phyloP scores from a whole-genome alignment of 2,329 filamentous ascomycete genomes.

The Arthrobotrys sinensis region DNA sequence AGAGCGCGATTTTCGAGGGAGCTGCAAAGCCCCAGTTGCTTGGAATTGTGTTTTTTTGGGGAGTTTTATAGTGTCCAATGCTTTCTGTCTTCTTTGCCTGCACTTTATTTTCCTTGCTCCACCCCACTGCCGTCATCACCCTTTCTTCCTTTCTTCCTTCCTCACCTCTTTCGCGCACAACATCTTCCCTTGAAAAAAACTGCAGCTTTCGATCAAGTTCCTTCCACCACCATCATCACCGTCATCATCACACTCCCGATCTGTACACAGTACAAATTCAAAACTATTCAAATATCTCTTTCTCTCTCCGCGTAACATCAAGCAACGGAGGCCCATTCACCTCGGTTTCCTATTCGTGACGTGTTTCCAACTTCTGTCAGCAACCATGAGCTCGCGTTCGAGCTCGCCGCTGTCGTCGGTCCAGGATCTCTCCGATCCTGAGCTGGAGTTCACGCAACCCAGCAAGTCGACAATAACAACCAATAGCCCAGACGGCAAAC shows the following conservation, averaged over 20 bases:
- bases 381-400: slow-evolving; percentile 57
- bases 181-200: slow-evolving; percentile 1
- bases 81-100: slow-evolving; percentile 51
- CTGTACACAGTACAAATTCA: slow-evolving; percentile 29
- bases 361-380: slow-evolving; percentile 32
- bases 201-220: slow-evolving; percentile 19
- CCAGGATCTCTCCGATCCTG: slow-evolving; percentile 55
- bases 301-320: background rate
- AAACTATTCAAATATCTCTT: slow-evolving; percentile 9
- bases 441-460: slow-evolving; percentile 47
- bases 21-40: slow-evolving; percentile 37
- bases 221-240: background rate
- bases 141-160: slow-evolving; percentile 14
- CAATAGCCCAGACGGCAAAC: slow-evolving; percentile 43
- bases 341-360: slow-evolving; percentile 26
- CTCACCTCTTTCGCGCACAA: slow-evolving; percentile 4
- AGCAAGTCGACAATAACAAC: slow-evolving; percentile 36
- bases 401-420: slow-evolving; percentile 59
- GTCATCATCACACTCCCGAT: slow-evolving; percentile 3
- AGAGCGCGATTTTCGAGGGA: slow-evolving; percentile 58
- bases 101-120: slow-evolving; percentile 54
- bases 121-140: slow-evolving; percentile 56
- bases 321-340: background rate
- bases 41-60: slow-evolving; percentile 51
- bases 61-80: slow-evolving; percentile 59